phyloP scores from a whole-genome alignment of 495 filamentous ascomycete genomes.

The Penicillium canariense region DNA sequence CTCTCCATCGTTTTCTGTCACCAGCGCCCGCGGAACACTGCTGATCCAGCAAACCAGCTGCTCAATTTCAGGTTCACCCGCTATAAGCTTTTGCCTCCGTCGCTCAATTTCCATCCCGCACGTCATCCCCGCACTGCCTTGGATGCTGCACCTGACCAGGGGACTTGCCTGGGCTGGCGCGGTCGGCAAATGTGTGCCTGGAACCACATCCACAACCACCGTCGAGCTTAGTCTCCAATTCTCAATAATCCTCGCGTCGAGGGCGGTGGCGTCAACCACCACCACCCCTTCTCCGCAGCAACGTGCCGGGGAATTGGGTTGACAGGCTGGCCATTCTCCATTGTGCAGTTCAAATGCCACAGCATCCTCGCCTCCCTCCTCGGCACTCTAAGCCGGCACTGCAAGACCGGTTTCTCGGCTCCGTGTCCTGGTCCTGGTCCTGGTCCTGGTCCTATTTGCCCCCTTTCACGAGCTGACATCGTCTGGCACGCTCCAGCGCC shows the following conservation, averaged over 20 bases:
- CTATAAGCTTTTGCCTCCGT: conserved; percentile 8
- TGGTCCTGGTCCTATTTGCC: neutral
- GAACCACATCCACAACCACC: neutral
- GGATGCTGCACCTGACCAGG: neutral
- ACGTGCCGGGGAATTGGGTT: neutral
- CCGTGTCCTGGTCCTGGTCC: neutral
- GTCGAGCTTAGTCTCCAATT: neutral
- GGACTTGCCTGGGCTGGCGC: neutral
- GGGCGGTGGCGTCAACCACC: neutral
- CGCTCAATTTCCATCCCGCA: neutral
- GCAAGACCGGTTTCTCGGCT: neutral
- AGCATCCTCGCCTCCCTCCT: neutral
- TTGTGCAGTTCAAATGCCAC: neutral
- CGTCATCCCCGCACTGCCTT: conserved; percentile 2
- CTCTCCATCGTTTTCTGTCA: conserved; percentile 16
- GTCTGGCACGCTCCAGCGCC: conserved; percentile 1
- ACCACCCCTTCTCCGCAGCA: neutral
- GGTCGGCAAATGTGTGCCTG: neutral
- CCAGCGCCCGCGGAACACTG: neutral
- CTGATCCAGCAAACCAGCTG: too few species aligned
- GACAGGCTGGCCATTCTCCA: too few species aligned
- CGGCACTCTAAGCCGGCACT: too few species aligned
- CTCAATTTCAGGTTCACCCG: conserved; percentile 8
- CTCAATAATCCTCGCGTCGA: neutral
- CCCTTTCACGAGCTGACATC: neutral